phyloP scores from a whole-genome alignment of 805 yeast species.

The Pichia cabralensis region DNA sequence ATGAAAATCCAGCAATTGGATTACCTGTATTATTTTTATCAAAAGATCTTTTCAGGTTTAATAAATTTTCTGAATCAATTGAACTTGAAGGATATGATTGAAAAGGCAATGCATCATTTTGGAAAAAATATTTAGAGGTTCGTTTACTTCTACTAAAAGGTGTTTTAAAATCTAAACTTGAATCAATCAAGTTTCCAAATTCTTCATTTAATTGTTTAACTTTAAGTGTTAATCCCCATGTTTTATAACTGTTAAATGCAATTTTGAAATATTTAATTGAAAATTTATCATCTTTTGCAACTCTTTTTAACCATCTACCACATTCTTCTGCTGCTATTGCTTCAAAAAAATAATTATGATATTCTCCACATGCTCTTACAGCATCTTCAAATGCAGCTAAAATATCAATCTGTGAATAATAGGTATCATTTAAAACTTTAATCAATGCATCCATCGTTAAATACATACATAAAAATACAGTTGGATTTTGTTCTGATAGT shows the following conservation, averaged over 20 bases:
- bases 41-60: too few species aligned
- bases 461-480: conserved; percentile 30
- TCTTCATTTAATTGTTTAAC: conserved; percentile 20
- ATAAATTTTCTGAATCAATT: too few species aligned
- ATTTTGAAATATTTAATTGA: conserved; percentile 28
- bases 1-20: too few species aligned
- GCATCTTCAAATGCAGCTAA: conserved; percentile 38
- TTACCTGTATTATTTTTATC: too few species aligned
- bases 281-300: conserved; percentile 23
- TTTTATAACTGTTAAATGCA: conserved; percentile 28
- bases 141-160: too few species aligned
- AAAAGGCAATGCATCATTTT: too few species aligned
- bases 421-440: conserved; percentile 15
- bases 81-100: too few species aligned
- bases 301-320: conserved; percentile 29
- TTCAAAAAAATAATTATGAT: conserved; percentile 27
- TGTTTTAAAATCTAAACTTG: neutral
- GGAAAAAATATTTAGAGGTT: too few species aligned
- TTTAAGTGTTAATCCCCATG: conserved; percentile 21
- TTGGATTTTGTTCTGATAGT: conserved; percentile 30
- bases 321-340: conserved; percentile 34
- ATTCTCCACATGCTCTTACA: conserved; percentile 28
- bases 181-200: conserved; percentile 22
- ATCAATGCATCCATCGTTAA: conserved; percentile 28
- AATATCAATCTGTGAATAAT: conserved; percentile 24